Conservation (phyloP, 805 yeast genomes). For the Candida adriatica region DNA sequence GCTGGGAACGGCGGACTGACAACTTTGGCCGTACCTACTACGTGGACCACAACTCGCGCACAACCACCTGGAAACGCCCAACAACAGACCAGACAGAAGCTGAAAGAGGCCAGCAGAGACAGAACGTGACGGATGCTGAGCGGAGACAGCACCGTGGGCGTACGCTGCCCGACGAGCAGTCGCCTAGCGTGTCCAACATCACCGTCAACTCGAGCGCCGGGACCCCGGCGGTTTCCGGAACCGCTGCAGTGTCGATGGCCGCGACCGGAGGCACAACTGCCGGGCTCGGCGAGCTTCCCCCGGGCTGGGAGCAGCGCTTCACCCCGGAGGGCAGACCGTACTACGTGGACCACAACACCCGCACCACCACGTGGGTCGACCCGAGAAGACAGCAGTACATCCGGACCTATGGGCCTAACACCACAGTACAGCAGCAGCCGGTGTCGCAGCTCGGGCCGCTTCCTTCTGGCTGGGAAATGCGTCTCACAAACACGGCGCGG, state of each 20-base stretch:
- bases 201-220: constrained; percentile 43
- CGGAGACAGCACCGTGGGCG: constrained; percentile 87
- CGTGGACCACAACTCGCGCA: constrained; percentile 95
- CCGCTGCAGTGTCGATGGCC: constrained; percentile 62
- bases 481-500: constrained; percentile 96
- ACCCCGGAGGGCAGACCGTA: constrained; percentile 98
- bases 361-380: constrained; percentile 99
- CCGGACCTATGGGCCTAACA: constrained; percentile 83
- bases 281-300: constrained; percentile 93
- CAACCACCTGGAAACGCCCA: constrained; percentile 99
- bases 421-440: constrained; percentile 96
- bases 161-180: constrained; percentile 67
- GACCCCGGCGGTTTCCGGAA: constrained; percentile 39
- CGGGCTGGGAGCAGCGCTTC: constrained; percentile 98
- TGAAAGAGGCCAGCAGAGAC: constrained; percentile 52
- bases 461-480: constrained; percentile 99
- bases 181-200: constrained; percentile 26
- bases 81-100: constrained; percentile 72
- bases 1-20: constrained; percentile 99
- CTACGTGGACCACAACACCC: constrained; percentile 97
- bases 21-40: constrained; percentile 95
- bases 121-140: constrained; percentile 73
- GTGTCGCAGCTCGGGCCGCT: constrained; percentile 96
- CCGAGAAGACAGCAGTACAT: constrained; percentile 98
- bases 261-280: constrained; percentile 81